Percentiles rank a stretch among this genome's conserved stretches.
Conservation (phyloP, 225 moss, liverwort and hornwort genomes). For the Rhytidiadelphus loreus region DNA sequence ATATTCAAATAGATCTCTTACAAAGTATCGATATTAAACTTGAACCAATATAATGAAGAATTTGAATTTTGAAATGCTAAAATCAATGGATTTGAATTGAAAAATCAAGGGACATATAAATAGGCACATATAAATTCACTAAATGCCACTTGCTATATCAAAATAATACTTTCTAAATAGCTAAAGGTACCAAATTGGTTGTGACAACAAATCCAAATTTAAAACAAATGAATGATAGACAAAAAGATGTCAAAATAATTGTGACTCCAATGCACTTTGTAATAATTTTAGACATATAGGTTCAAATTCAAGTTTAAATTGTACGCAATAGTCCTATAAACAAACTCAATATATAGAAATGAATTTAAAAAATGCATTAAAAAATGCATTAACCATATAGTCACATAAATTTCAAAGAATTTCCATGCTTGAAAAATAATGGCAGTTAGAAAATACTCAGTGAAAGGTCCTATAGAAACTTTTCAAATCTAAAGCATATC, state of each 20-base stretch:
- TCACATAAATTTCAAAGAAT: not conserved
- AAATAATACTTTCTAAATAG: not conserved
- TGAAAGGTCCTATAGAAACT: not conserved
- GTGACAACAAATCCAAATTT: not conserved
- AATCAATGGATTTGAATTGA: not conserved
- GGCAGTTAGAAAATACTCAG: not conserved
- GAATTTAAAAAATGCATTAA: too few relatives aligned
- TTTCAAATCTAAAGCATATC: not conserved
- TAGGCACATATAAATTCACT: not conserved
- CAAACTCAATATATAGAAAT: not conserved
- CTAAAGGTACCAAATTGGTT: not conserved
- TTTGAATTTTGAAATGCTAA: not conserved
- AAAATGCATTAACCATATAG: not conserved
- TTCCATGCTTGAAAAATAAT: not conserved
- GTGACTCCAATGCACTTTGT: too few relatives aligned
- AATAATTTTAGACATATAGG: not conserved
- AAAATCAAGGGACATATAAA: not conserved
- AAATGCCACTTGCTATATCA: not conserved
- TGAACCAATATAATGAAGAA: not conserved
- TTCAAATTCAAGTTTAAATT: not conserved
- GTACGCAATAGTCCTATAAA: too few relatives aligned
- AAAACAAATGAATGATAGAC: not conserved
- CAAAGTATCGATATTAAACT: not conserved
- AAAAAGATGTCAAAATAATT: not conserved
- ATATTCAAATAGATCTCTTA: not conserved